phyloP scores from a whole-genome alignment of 1,139 yeast genomes.

The Hansenula lynferdii region DNA sequence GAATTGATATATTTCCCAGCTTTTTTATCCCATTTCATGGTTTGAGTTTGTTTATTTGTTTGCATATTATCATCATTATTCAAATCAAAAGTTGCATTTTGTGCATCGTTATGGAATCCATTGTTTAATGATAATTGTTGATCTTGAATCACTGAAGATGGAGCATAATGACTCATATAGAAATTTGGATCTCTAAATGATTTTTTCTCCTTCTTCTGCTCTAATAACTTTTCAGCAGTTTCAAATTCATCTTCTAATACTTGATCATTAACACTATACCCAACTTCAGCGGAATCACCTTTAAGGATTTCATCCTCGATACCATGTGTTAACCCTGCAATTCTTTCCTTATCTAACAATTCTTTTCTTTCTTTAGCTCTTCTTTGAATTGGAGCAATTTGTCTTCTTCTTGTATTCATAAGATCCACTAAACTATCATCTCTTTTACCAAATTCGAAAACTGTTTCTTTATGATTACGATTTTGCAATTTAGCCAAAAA shows the following conservation, averaged over 20 bases:
- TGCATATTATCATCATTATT: conserved; percentile 71
- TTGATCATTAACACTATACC: conserved; percentile 49
- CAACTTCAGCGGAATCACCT: conserved; percentile 48
- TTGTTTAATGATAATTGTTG: conserved; percentile 58
- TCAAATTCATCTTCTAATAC: conserved; percentile 52
- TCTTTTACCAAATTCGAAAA: conserved; percentile 75
- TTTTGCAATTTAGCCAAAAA: conserved; percentile 69
- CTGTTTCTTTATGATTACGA: conserved; percentile 78
- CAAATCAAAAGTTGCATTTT: conserved; percentile 79
- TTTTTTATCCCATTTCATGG: conserved; percentile 91
- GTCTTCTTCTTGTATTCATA: conserved; percentile 83
- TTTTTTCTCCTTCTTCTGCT: conserved; percentile 32
- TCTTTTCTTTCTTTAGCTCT: conserved; percentile 70
- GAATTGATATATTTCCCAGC: conserved; percentile 86
- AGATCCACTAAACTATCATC: conserved; percentile 74
- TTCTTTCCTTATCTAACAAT: conserved; percentile 66
- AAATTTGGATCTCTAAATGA: conserved; percentile 75
- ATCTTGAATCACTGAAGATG: conserved; percentile 76
- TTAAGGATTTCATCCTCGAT: conserved; percentile 68
- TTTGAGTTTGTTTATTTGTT: conserved; percentile 59
- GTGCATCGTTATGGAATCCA: conserved; percentile 84
- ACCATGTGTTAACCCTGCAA: conserved; percentile 69
- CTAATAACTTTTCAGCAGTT: conserved; percentile 50
- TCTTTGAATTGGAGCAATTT: conserved; percentile 82
- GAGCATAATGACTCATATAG: conserved; percentile 89